Conservation (phyloP, 192 early-diverging fungal species). For the Helicostylum pulchrum region DNA sequence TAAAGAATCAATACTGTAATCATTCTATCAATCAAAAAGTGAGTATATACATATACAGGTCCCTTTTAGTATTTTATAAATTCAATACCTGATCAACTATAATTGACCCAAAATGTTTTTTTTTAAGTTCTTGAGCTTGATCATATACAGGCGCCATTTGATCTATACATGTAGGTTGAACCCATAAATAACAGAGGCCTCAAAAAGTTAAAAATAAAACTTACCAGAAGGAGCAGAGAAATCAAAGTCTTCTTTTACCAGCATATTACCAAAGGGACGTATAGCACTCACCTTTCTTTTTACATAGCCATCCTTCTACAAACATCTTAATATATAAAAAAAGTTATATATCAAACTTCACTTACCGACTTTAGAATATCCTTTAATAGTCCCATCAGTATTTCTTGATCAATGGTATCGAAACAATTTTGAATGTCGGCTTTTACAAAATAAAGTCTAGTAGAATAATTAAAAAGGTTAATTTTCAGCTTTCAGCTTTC, state of each 20-base stretch:
- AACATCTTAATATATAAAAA: not conserved
- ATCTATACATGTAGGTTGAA: too few species aligned
- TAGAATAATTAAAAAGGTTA: not conserved
- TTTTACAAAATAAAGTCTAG: constrained; percentile 8
- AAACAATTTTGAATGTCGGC: constrained; percentile 5
- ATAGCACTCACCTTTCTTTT: not conserved
- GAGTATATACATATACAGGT: not conserved
- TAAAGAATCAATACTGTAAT: too few species aligned
- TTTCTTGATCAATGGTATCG: constrained; percentile 14
- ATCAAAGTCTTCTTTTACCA: not conserved
- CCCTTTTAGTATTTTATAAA: not conserved
- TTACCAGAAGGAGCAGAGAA: too few species aligned
- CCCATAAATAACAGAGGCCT: too few species aligned
- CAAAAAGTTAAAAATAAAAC: too few species aligned
- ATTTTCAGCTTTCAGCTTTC: not conserved
- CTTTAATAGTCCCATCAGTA: not conserved
- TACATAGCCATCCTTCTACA: not conserved
- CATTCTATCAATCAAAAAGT: not conserved
- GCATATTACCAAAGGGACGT: not conserved
- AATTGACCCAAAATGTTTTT: not conserved
- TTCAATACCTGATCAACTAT: not conserved
- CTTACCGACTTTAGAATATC: not conserved
- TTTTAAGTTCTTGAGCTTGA: too few species aligned
- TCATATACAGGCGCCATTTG: too few species aligned
- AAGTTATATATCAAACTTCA: not conserved